Evolutionary conservation across 202 grass and related monocot species (phyloP), one percentile per base, ranked within the genome.

Genomic region (Dendrocalamus latiflorus): DNA sequence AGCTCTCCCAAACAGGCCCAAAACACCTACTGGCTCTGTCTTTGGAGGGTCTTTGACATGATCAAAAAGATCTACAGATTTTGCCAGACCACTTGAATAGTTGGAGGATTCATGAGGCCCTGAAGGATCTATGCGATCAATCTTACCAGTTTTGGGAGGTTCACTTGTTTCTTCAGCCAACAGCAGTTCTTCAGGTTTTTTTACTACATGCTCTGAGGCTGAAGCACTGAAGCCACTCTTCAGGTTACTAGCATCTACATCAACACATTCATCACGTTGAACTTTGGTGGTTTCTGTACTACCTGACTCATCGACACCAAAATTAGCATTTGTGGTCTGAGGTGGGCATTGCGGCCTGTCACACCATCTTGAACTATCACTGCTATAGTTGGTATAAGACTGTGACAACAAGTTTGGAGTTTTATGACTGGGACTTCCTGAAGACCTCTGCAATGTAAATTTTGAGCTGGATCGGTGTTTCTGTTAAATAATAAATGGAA

Each of bases 391-490:
- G 55, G 72, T 65, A 13, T 70, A 67, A 88, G 85, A 83, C 42
- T 39, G 34, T 62, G 68, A 83, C 0, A 48, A 77, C 18, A 78
- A 81, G 41, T 85, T 86, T 54, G 68, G 72, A 76, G 57, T 54
- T 89, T 85, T 91, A 84, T 75, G 47, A 42, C 30, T 85, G 9
- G 89, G 85, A 82, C 67, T 68, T 57, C 68, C 92, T 43, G 85
- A 75, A 72, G 89, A 80, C 71, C 79, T 98, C 72, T 95, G 93
- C 59, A 88, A 37, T 33, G 87, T 78, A 53, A 90, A 90, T 67
- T 98, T 98, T 41, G 86, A 88, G 83, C 87, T 93, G 25, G 83
- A 88, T 63, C 91, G 90, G 42, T 95, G 89, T 74, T 98, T 98
- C 93, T 98, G 91, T 16, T 0, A 60, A 44, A n/a, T n/a, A n/a